These are phyloP conservation scores for Aspergillus brasiliensis DNA, from an alignment of 2,329 filamentous ascomycete genomes.

Conservation along the genomic window DNA sequence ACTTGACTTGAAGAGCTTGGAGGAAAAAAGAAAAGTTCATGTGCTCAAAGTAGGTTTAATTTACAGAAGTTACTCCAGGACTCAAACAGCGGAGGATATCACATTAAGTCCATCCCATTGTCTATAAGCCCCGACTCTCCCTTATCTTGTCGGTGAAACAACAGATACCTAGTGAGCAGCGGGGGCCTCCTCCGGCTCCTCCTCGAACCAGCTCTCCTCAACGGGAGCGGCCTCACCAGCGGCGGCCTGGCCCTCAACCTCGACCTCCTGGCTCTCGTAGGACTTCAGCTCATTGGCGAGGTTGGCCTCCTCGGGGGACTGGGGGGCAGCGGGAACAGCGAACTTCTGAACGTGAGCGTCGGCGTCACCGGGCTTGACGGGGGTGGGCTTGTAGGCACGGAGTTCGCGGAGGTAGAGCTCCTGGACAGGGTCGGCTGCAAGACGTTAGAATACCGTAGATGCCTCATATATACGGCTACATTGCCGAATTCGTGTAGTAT, in stretches of 20 bases:
- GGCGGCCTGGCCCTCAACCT: constrained; percentile 84
- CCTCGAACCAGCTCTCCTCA: constrained; percentile 80
- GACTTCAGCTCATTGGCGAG: constrained; percentile 88
- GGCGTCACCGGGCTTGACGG: constrained; percentile 81
- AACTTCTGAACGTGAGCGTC: constrained; percentile 92
- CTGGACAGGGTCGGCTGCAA: constrained; percentile 89
- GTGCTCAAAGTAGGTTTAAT: constrained; percentile 32
- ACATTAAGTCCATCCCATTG: constrained; percentile 29
- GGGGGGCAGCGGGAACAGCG: constrained; percentile 73
- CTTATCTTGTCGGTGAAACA: constrained; percentile 30
- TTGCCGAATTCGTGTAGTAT: not conserved
- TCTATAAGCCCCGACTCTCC: constrained; percentile 30
- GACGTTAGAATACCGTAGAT: constrained; percentile 23
- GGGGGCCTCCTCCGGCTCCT: constrained; percentile 57
- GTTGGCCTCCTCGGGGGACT: constrained; percentile 90
- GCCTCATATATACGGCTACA: constrained; percentile 6
- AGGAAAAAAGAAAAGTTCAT: constrained; percentile 22
- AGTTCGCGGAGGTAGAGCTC: constrained; percentile 97
- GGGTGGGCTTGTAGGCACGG: constrained; percentile 86
- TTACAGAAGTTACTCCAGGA: constrained; percentile 28
- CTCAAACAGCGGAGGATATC: constrained; percentile 20
- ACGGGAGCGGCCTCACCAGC: constrained; percentile 62
- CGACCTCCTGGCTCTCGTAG: constrained; percentile 92
- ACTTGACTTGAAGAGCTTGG: constrained; percentile 1
- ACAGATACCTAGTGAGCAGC: constrained; percentile 45